Conservation (phyloP, 192 early-diverging fungal species). For the Gamsiella multidivaricata region DNA sequence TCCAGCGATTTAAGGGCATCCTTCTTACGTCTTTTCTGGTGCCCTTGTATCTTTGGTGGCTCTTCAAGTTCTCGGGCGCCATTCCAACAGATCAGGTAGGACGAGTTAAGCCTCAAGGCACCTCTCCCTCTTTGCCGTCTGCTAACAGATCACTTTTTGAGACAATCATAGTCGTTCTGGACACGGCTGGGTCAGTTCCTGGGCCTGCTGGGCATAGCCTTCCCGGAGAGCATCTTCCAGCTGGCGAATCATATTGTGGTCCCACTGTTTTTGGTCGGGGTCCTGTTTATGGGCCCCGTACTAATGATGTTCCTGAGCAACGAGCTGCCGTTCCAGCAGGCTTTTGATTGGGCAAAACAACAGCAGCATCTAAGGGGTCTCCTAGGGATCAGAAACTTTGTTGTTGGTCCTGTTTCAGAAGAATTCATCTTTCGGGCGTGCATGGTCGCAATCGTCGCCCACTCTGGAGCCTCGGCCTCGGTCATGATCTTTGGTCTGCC, state of each 20-base stretch:
- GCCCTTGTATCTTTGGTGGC: slow-evolving; percentile 43
- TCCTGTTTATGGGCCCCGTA: slow-evolving; percentile 74
- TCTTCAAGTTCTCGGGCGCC: slow-evolving; percentile 29
- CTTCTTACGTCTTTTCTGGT: slow-evolving; percentile 54
- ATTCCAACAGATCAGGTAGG: slow-evolving; percentile 31
- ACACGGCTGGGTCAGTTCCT: slow-evolving; percentile 4
- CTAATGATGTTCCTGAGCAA: slow-evolving; percentile 56
- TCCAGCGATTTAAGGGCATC: slow-evolving; percentile 63
- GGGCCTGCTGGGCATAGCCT: slow-evolving; percentile 44
- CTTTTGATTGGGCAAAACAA: slow-evolving; percentile 36
- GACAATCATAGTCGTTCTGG: slow-evolving; percentile 30
- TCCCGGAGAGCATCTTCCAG: slow-evolving; percentile 32
- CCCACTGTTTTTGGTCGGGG: slow-evolving; percentile 58
- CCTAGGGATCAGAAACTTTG: slow-evolving; percentile 32
- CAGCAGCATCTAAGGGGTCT: slow-evolving; percentile 9
- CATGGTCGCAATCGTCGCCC: slow-evolving; percentile 67
- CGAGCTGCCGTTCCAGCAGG: slow-evolving; percentile 57
- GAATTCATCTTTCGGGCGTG: slow-evolving; percentile 82
- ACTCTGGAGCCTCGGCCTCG: slow-evolving; percentile 46
- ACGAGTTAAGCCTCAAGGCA: not conserved
- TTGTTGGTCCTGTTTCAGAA: slow-evolving; percentile 71
- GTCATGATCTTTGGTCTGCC: slow-evolving; percentile 68
- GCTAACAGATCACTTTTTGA: no score
- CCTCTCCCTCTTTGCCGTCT: not conserved
- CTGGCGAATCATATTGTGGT: slow-evolving; percentile 33